Base-by-base conservation (phyloP, 1,284 basidiomycete species). In the Ustilago loliicola region DNA sequence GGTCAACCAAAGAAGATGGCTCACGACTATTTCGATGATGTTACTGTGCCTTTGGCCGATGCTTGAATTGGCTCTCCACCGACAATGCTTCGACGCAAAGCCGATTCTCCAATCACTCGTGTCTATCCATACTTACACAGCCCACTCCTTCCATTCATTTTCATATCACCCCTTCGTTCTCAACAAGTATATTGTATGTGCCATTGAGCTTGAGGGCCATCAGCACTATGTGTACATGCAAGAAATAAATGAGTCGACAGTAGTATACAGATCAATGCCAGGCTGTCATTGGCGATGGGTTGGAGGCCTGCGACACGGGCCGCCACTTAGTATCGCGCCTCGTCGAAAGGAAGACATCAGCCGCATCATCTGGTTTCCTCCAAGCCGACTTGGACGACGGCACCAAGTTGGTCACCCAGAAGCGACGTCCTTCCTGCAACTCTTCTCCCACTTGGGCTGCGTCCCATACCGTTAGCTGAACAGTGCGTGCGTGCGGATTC, bases 311-410 rank as follows among this genome's bases (percentile, higher is more conserved):
- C 3, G 51, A 45, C 2, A 74, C 23, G 2, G 45, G 55, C 3
- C 56, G 62, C 91, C 92, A 93, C 70, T 89, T 88, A 21, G 92
- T 90, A 71, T 90, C 89, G 42, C 89, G 87, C 61, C 89, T 88
- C 5, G 92, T 92, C 76, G 89, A 88, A 55, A 94, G 87, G 83
- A 90, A 93, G 8, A 93, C 88, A 79, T 92, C 91, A 4, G 85
- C 89, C 19, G 88, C 88, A 10, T 87, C 87, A 61, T 89, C 88
- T 42, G 88, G 85, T 47, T 88, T 88, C 87, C 91, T 90, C 92
- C 93, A 93, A 27, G 92, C 89, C 7, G 87, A 89, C 50, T 87
- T 88, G 73, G 91, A 89, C 25, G 88, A 90, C 1, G 92, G 92
- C 15, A 89, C 83, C 61, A 93, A 80, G 80, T 91, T 93, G 13